Evolutionary conservation across 306 rosid genomes (phyloP).

Genomic region (Begonia loranthoides): DNA sequence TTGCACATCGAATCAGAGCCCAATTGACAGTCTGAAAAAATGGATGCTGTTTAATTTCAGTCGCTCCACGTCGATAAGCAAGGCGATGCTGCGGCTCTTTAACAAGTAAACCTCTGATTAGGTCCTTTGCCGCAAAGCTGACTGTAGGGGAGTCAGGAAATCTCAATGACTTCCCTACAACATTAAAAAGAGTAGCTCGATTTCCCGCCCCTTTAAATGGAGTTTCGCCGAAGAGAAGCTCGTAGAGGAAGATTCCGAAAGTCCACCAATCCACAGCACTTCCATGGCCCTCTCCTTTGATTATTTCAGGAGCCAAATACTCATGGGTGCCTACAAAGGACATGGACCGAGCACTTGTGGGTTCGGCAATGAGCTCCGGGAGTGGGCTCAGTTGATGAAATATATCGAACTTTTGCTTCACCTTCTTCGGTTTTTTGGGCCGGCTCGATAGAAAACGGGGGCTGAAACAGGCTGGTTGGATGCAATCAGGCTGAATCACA

Average conservation of each 20-base stretch:
- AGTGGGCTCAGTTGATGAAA: conserved; percentile 58
- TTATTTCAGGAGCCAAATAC: conserved; percentile 90
- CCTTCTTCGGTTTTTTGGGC: conserved; percentile 52
- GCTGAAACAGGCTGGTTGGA: conserved; percentile 65
- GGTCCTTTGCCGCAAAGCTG: conserved; percentile 93
- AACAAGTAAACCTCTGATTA: conserved; percentile 84
- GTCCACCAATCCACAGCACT: conserved; percentile 99
- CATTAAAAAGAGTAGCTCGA: conserved; percentile 86
- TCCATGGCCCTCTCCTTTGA: conserved; percentile 96
- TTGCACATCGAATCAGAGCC: conserved; percentile 95
- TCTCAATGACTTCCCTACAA: conserved; percentile 83
- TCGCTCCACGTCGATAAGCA: conserved; percentile 87
- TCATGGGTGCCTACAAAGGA: conserved; percentile 95
- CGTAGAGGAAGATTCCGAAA: conserved; percentile 85
- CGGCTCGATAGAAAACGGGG: conserved; percentile 47
- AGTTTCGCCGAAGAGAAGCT: conserved; percentile 85
- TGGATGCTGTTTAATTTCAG: conserved; percentile 88
- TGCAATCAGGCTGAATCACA: conserved; percentile 72
- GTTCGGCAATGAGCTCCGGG: conserved; percentile 89
- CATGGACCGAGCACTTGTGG: conserved; percentile 86
- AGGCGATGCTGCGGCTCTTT: conserved; percentile 97
- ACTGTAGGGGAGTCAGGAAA: conserved; percentile 85
- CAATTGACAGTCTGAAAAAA: conserved; percentile 86
- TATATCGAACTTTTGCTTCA: conserved; percentile 46
- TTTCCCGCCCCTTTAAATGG: conserved; percentile 83